Conservation (phyloP, 2,329 filamentous ascomycete genomes). For the Penicillium sp. region DNA sequence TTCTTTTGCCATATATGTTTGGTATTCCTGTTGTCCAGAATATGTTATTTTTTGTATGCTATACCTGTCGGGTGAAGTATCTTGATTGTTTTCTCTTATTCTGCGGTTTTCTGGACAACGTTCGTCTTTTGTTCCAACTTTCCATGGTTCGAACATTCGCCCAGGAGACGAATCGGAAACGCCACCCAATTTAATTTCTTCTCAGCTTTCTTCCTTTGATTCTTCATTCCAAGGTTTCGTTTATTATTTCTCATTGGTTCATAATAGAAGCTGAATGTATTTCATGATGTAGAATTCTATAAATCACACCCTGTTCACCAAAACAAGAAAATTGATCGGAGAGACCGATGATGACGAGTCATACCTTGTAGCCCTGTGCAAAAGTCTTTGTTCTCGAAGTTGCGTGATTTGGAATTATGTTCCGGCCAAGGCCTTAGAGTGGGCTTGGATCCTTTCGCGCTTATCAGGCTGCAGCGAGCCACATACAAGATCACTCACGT, state of each 20-base stretch:
- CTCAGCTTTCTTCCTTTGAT: background rate
- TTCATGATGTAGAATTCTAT: background rate
- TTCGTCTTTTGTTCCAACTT: background rate
- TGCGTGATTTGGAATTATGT: slow-evolving; percentile 7
- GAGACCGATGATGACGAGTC: background rate
- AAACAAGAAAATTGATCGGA: background rate
- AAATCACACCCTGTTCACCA: background rate
- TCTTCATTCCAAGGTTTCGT: background rate
- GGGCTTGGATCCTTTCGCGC: slow-evolving; percentile 4
- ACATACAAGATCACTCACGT: background rate
- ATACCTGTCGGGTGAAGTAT: background rate
- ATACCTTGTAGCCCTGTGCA: background rate
- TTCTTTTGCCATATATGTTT: background rate
- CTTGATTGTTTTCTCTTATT: background rate
- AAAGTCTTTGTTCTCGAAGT: background rate
- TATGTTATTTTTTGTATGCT: background rate
- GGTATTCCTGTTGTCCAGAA: background rate
- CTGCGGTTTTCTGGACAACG: background rate
- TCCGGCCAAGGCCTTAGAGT: slow-evolving; percentile 4
- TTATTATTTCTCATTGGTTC: background rate
- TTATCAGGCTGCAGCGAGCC: background rate
- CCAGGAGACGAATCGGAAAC: background rate
- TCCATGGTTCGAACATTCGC: background rate
- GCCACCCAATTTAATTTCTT: background rate
- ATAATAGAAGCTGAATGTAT: background rate